Evolutionary conservation across 306 rosid genomes (phyloP).

Genomic region (Medicago arabica): DNA sequence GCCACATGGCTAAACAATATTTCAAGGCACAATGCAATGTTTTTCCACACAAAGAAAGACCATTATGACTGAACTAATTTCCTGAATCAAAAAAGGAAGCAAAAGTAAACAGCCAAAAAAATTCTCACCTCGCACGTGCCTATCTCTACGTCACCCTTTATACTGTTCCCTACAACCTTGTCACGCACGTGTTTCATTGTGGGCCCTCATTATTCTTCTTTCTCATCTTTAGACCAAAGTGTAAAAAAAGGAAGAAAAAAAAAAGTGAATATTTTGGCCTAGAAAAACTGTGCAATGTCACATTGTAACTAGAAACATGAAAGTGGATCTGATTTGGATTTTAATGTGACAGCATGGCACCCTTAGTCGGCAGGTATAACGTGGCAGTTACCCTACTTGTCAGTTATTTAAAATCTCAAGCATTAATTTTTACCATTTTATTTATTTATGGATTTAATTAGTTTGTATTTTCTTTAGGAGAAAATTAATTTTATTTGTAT

Average conservation of each 20-base stretch:
- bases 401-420: background rate
- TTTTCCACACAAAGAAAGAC: constrained; percentile 28
- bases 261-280: background rate
- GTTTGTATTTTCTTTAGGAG: too few relatives aligned
- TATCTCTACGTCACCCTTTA: constrained; percentile 26
- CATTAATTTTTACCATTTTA: too few relatives aligned
- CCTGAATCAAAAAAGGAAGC: background rate
- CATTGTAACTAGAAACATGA: constrained; percentile 11
- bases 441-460: too few relatives aligned
- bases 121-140: constrained; percentile 66
- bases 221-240: background rate
- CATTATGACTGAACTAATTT: constrained; percentile 18
- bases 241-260: too few relatives aligned
- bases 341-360: constrained; percentile 56
- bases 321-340: constrained; percentile 42
- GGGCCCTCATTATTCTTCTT: constrained; percentile 34
- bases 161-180: constrained; percentile 36
- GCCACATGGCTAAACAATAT: background rate
- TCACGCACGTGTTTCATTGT: constrained; percentile 48
- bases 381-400: constrained; percentile 46
- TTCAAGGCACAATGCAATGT: constrained; percentile 44
- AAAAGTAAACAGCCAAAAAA: constrained; percentile 44
- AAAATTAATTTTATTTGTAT: too few relatives aligned
- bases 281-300: background rate
- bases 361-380: constrained; percentile 43